Evolutionary conservation across 108 stramenopile genomes (phyloP), one percentile per base, ranked within the genome.

Genomic region (Nitzschia sp.): DNA sequence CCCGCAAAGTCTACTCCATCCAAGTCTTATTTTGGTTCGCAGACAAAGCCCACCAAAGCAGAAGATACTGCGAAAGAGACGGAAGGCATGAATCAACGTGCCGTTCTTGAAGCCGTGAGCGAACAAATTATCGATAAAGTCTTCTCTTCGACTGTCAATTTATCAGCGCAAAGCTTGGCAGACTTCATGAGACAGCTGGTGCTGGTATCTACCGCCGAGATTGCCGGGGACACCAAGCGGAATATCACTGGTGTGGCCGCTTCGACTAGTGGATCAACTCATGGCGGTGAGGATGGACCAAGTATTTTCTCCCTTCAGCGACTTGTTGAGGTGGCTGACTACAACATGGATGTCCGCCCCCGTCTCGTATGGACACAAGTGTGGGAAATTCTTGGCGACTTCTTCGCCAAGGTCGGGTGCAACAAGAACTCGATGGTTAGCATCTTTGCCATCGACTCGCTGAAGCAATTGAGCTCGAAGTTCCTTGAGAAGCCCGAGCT

Each of bases 241-340:
- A 86, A 85, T 6, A 87, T 91, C 36, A 88, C 88, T 57, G 73
- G 73, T 17, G 64, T 65, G 2, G 55, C 49, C 15, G 23, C 58
- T 3, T 32, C 57, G 29, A 23, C 28, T 27, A 34, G 72, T 54
- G 65, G 81, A 29, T 86, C 88, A 3, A 66, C 68, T 9, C 85
- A 85, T 59, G 82, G 87, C 15, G 82, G 84, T 26, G 61, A 68
- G 32, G 86, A 88, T 42, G 82, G 88, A 29, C 97, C 97, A 1
- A 90, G 98, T 21, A 88, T 98, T 31, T 99, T 96, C 71, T 96
- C 93, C 33, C 80, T 99, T 66, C 98, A 98, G 71, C 76, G 91
- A 63, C 86, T 99, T 26, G 99, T 99, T 17, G 99, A 99, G 70
- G 98, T 98, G 35, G 98, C 99, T 18, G 98, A 98, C 68, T 97